Conservation (phyloP, 2,329 filamentous ascomycete species). For the Penicillium carneum region DNA sequence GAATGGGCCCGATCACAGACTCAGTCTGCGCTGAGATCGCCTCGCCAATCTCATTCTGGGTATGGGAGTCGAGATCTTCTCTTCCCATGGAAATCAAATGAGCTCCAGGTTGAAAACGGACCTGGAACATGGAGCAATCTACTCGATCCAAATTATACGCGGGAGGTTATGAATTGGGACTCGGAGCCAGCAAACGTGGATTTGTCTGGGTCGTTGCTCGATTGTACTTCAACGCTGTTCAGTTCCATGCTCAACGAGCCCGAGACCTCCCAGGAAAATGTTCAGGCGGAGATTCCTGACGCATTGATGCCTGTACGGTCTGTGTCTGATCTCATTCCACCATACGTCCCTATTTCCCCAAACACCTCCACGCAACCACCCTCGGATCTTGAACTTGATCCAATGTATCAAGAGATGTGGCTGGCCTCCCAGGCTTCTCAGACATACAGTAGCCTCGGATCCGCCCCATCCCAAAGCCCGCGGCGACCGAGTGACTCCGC, state of each 20-base stretch:
- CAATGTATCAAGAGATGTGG: not conserved
- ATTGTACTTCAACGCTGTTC: not conserved
- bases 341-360: not conserved
- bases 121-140: not conserved
- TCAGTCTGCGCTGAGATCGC: not conserved
- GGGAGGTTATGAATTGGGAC: not conserved
- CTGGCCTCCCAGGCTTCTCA: not conserved
- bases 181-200: not conserved
- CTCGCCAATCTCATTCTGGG: not conserved
- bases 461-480: not conserved
- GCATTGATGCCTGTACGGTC: too few relatives aligned
- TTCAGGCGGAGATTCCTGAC: not conserved
- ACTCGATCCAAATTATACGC: not conserved
- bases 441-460: not conserved
- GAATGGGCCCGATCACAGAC: slow-evolving; percentile 3
- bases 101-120: not conserved
- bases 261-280: not conserved
- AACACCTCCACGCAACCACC: not conserved
- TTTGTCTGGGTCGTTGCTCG: not conserved
- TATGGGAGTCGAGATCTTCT: not conserved
- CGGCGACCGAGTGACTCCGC: not conserved
- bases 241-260: not conserved
- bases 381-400: not conserved
- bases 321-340: not conserved
- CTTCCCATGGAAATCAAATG: not conserved